These are phyloP conservation scores for Alternaria gansuensis DNA, from an alignment of 2,329 filamentous ascomycete species.

Conservation along the genomic window DNA sequence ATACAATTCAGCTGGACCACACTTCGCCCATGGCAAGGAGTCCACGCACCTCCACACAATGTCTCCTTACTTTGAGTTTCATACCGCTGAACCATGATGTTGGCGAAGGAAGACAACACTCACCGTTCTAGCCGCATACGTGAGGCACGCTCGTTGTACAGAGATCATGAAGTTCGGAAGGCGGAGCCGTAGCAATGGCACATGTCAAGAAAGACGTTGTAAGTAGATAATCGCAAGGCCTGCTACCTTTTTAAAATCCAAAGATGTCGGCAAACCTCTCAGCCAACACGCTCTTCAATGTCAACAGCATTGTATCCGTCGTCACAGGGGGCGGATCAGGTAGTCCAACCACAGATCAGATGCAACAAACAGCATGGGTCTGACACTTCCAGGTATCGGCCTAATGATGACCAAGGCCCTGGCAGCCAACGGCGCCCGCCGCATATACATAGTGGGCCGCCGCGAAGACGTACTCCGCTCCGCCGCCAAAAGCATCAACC, in stretches of 20 bases:
- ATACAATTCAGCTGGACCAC: background rate
- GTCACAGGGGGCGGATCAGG: conserved; percentile 37
- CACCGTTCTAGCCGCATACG: background rate
- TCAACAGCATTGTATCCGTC: conserved; percentile 33
- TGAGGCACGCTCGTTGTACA: background rate
- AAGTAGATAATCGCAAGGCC: background rate
- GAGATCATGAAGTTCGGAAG: conserved; percentile 9
- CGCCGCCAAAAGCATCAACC: conserved; percentile 25
- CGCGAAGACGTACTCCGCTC: conserved; percentile 22
- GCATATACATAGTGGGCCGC: conserved; percentile 35
- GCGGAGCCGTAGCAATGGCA: conserved; percentile 14
- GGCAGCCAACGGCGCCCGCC: conserved; percentile 30
- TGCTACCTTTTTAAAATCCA: background rate
- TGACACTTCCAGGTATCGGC: conserved; percentile 27
- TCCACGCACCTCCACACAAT: background rate
- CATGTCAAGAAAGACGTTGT: background rate
- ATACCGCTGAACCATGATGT: too few relatives aligned
- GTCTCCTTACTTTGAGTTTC: background rate
- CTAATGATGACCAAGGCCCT: conserved; percentile 34
- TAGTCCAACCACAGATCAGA: conserved; percentile 2
- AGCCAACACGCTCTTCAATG: conserved; percentile 30
- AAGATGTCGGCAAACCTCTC: conserved; percentile 18
- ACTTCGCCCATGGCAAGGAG: background rate
- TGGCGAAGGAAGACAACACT: background rate
- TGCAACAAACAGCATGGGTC: background rate